Percentiles rank a stretch among this genome's conserved stretches.
phyloP scores from a whole-genome alignment of 2,329 filamentous ascomycete species.

The Cladorrhinum sp. region DNA sequence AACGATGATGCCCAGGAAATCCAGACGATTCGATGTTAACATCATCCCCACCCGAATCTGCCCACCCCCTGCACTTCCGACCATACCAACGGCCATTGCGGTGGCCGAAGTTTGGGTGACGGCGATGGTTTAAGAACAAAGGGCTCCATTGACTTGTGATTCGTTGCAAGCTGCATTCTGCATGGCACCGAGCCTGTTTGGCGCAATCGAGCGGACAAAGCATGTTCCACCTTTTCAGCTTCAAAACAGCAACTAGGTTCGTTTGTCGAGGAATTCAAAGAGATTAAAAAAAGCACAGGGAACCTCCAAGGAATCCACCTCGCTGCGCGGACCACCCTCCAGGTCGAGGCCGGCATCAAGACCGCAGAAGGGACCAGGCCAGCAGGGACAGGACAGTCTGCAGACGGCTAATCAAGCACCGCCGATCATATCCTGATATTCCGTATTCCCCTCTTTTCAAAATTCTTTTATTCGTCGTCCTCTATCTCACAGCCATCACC shows the following conservation, averaged over 20 bases:
- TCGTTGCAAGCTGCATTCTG: neutral
- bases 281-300: neutral
- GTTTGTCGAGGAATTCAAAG: too few relatives aligned
- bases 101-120: neutral
- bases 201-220: neutral
- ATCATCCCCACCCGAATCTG: conserved; percentile 1
- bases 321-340: neutral
- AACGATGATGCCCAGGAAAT: conserved; percentile 8
- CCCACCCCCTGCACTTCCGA: neutral
- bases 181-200: neutral
- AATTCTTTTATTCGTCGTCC: conserved; percentile 6
- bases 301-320: neutral
- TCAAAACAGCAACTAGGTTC: too few relatives aligned
- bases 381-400: neutral
- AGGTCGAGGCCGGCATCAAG: conserved; percentile 1
- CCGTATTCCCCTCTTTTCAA: neutral
- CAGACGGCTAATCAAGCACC: conserved; percentile 12
- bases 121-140: neutral
- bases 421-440: conserved; percentile 5
- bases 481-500: neutral
- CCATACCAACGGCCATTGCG: neutral
- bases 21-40: conserved; percentile 18
- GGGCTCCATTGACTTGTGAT: neutral
- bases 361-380: neutral
- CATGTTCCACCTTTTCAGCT: too few relatives aligned